A percentile compares a stretch with the other conserved stretches of the same genome.
Conservation (phyloP, 2,329 filamentous ascomycete genomes). For the Cryphonectria nitschkei region DNA sequence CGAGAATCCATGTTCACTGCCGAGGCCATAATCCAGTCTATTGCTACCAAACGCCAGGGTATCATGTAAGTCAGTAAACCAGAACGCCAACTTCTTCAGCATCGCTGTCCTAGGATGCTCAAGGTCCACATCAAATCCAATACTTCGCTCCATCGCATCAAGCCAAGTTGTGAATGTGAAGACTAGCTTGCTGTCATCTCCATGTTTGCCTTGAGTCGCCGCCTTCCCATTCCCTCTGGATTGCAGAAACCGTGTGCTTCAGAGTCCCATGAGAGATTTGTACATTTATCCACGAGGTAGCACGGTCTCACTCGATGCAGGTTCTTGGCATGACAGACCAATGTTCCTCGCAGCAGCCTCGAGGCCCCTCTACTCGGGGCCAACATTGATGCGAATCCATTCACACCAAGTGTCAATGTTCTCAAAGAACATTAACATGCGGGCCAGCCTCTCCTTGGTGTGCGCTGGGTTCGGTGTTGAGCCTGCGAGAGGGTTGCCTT, state of each 20-base stretch:
- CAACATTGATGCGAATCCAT: slow-evolving; percentile 49
- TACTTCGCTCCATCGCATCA: background rate
- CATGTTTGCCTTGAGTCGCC: background rate
- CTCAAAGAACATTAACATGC: slow-evolving; percentile 53
- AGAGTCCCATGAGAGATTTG: background rate
- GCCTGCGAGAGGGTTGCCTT: slow-evolving; percentile 39
- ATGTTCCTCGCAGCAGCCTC: background rate
- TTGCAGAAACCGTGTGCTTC: background rate
- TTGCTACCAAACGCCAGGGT: slow-evolving; percentile 9
- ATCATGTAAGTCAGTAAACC: background rate
- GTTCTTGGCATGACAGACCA: background rate
- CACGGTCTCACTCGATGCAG: background rate
- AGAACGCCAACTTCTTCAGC: slow-evolving; percentile 5
- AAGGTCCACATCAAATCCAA: background rate
- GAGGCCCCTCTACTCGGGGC: slow-evolving; percentile 28
- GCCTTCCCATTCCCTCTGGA: background rate
- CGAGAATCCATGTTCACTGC: background rate
- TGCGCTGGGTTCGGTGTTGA: slow-evolving; percentile 17
- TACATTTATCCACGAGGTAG: background rate
- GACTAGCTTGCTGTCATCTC: background rate
- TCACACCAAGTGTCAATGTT: slow-evolving; percentile 58
- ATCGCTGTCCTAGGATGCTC: background rate
- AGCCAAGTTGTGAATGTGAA: background rate
- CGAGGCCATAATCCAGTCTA: background rate
- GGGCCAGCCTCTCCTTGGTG: slow-evolving; percentile 48